Evolutionary conservation across 2,329 filamentous ascomycete species (phyloP).

Genomic region (Phaeosphaeriaceae sp.): DNA sequence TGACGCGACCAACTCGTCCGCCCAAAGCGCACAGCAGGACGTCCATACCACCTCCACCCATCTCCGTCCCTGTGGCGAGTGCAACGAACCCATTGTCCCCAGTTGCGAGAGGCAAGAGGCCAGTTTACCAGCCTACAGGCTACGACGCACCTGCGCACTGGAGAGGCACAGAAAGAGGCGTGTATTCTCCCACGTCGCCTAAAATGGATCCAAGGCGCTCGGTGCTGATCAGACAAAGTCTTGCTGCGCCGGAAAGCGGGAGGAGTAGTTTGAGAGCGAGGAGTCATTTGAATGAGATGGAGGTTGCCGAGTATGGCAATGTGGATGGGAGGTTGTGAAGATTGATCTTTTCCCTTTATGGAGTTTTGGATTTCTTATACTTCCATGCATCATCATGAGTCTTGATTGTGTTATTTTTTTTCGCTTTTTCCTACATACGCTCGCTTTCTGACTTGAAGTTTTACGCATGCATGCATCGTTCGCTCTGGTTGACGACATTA

Average conservation of each 20-base stretch:
- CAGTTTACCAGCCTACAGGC: slow-evolving; percentile 17
- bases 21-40: slow-evolving; percentile 14
- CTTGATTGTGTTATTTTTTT: no score
- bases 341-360: not conserved
- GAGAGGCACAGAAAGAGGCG: slow-evolving; percentile 6
- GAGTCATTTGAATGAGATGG: slow-evolving; percentile 40
- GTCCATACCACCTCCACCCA: not conserved
- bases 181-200: not conserved
- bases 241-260: slow-evolving; percentile 27
- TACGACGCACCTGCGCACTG: slow-evolving; percentile 17
- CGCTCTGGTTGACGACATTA: no score
- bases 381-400: not conserved
- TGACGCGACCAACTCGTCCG: slow-evolving; percentile 17
- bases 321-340: slow-evolving; percentile 21
- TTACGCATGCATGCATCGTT: no score
- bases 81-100: not conserved
- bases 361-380: not conserved
- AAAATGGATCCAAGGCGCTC: slow-evolving; percentile 27
- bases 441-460: no score
- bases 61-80: not conserved
- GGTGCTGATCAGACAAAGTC: slow-evolving; percentile 30
- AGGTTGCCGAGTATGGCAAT: slow-evolving; percentile 36
- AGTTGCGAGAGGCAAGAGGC: slow-evolving; percentile 25
- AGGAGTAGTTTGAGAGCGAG: slow-evolving; percentile 36
- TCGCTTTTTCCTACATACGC: no score